Evolutionary conservation across 2,329 filamentous ascomycete species (phyloP).

Genomic region (Elsinoe australis): DNA sequence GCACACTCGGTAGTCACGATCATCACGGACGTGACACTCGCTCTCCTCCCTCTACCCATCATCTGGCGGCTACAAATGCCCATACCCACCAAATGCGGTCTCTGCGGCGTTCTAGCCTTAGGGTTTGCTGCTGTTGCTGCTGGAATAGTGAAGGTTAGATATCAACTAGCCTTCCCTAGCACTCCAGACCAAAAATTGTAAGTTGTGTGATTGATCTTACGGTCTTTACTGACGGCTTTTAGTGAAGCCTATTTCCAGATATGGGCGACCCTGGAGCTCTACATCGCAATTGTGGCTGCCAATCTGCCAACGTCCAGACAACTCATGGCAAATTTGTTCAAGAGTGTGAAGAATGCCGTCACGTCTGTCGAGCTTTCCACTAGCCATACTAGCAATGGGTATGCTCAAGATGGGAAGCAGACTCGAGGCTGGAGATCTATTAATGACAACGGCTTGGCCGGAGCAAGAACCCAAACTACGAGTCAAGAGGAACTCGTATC

Average conservation of each 20-base stretch:
- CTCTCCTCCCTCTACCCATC: constrained; percentile 37
- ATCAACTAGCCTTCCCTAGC: constrained; percentile 32
- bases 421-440: no score
- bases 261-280: constrained; percentile 41
- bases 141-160: constrained; percentile 37
- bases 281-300: constrained; percentile 39
- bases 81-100: constrained; percentile 35
- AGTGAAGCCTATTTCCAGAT: constrained; percentile 35
- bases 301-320: constrained; percentile 39
- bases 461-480: no score
- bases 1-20: constrained; percentile 38
- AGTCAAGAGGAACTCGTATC: no score
- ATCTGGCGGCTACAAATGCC: constrained; percentile 39
- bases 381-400: no score
- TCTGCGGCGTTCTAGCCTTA: constrained; percentile 32
- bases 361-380: no score
- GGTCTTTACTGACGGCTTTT: neutral
- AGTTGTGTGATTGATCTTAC: no score
- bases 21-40: constrained; percentile 36
- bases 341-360: constrained; percentile 1
- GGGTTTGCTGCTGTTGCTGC: constrained; percentile 38
- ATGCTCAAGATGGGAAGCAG: no score
- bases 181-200: constrained; percentile 32
- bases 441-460: no score
- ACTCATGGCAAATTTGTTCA: constrained; percentile 24